These are phyloP conservation scores for Acidiella bohemica DNA, from an alignment of 495 filamentous ascomycete species.

Conservation along the genomic window DNA sequence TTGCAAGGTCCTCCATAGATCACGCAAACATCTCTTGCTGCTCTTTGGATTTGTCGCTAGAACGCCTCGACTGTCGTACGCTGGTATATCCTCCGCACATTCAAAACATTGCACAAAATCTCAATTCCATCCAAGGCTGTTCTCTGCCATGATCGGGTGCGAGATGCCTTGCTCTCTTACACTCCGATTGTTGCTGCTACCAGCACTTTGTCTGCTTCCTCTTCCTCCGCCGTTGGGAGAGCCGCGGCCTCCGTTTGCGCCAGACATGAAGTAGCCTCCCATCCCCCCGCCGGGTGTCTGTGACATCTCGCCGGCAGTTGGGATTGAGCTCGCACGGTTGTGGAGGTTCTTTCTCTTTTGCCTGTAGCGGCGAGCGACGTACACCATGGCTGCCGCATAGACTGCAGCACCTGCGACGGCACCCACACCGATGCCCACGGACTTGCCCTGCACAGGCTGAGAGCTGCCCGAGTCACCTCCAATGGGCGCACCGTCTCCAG, in stretches of 20 bases:
- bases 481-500: constrained; percentile 31
- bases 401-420: constrained; percentile 67
- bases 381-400: constrained; percentile 99
- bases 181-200: constrained; percentile 42
- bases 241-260: constrained; percentile 35
- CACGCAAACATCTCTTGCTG: too few relatives aligned
- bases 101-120: too few relatives aligned
- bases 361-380: constrained; percentile 85
- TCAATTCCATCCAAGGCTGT: constrained; percentile 95
- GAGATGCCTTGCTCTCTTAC: constrained; percentile 58
- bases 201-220: constrained; percentile 26
- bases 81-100: too few relatives aligned
- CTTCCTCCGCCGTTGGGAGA: constrained; percentile 30
- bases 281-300: constrained; percentile 14
- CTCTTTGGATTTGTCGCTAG: too few relatives aligned
- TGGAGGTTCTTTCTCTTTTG: constrained; percentile 66
- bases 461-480: constrained; percentile 37
- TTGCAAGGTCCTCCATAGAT: too few relatives aligned
- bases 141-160: constrained; percentile 86
- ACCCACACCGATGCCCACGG: constrained; percentile 70
- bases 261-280: constrained; percentile 20
- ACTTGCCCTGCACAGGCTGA: constrained; percentile 51
- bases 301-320: constrained; percentile 18
- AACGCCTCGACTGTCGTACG: too few relatives aligned
- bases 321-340: constrained; percentile 58